Conservation (phyloP, 164 flowering plant genomes). For the Akebia trifoliata region DNA sequence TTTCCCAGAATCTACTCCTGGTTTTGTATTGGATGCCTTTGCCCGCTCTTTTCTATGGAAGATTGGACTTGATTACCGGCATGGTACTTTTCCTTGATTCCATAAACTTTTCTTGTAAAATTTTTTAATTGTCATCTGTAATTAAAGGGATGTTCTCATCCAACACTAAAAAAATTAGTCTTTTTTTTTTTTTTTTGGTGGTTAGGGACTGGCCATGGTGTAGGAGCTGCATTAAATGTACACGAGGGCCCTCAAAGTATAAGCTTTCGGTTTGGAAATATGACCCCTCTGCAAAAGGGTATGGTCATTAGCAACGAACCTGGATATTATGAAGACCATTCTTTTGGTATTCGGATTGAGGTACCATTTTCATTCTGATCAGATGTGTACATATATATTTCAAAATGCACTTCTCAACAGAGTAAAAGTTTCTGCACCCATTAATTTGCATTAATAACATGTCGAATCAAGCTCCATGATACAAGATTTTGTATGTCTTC, state of each 20-base stretch:
- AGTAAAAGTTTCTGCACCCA: background rate
- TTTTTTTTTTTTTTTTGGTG: background rate
- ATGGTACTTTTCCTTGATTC: slow-evolving; percentile 49
- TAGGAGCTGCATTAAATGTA: slow-evolving; percentile 96
- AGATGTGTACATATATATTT: background rate
- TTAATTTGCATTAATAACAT: background rate
- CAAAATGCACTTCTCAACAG: background rate
- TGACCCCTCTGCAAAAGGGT: slow-evolving; percentile 72
- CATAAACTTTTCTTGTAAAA: background rate
- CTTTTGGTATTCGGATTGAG: slow-evolving; percentile 96
- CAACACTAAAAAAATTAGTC: background rate
- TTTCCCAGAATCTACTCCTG: slow-evolving; percentile 91
- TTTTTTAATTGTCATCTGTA: background rate
- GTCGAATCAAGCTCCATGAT: background rate
- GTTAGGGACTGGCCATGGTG: slow-evolving; percentile 97
- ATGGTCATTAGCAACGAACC: slow-evolving; percentile 98
- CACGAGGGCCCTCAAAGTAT: slow-evolving; percentile 99
- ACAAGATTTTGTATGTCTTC: background rate
- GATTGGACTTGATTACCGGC: slow-evolving; percentile 94
- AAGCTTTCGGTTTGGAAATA: slow-evolving; percentile 85
- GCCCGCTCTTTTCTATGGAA: slow-evolving; percentile 95
- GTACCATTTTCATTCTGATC: slow-evolving; percentile 26
- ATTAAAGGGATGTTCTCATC: background rate
- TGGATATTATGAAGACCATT: slow-evolving; percentile 93
- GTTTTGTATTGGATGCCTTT: slow-evolving; percentile 93